Percentiles rank a stretch among this genome's conserved stretches.
Evolutionary conservation across 148 eudicot species (phyloP).

Genomic region (Amaranthus cruentus): DNA sequence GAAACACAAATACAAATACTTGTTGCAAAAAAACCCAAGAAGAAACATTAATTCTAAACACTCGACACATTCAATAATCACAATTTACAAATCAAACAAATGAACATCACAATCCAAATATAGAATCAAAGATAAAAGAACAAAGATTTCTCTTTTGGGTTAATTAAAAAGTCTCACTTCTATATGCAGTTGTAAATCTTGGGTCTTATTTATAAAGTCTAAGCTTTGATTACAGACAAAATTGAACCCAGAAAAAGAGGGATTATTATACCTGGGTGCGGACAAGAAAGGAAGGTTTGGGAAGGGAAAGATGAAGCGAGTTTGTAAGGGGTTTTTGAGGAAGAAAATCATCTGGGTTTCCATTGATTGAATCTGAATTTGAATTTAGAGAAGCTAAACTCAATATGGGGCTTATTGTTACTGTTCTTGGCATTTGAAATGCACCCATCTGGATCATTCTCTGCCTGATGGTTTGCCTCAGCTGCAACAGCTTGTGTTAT

Average conservation of each 20-base stretch:
- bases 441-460: constrained; percentile 17
- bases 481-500: too few species aligned
- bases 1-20: too few species aligned
- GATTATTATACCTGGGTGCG: constrained; percentile 45
- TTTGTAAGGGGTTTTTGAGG: constrained; percentile 17
- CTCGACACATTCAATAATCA: not conserved
- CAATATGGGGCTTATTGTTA: not conserved
- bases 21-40: not conserved
- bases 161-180: not conserved
- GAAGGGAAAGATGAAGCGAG: constrained; percentile 35
- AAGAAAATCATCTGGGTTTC: constrained; percentile 29
- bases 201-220: not conserved
- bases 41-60: not conserved
- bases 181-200: not conserved
- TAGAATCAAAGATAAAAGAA: not conserved
- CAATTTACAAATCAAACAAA: not conserved
- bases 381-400: not conserved
- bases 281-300: constrained; percentile 62
- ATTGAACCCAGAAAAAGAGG: not conserved
- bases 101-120: not conserved
- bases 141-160: not conserved
- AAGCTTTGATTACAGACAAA: not conserved
- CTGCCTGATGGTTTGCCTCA: not conserved
- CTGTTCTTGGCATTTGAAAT: not conserved
- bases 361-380: constrained; percentile 9